Evolutionary conservation across 2,329 filamentous ascomycete species (phyloP).

Genomic region (Pestalotiopsis sp.): DNA sequence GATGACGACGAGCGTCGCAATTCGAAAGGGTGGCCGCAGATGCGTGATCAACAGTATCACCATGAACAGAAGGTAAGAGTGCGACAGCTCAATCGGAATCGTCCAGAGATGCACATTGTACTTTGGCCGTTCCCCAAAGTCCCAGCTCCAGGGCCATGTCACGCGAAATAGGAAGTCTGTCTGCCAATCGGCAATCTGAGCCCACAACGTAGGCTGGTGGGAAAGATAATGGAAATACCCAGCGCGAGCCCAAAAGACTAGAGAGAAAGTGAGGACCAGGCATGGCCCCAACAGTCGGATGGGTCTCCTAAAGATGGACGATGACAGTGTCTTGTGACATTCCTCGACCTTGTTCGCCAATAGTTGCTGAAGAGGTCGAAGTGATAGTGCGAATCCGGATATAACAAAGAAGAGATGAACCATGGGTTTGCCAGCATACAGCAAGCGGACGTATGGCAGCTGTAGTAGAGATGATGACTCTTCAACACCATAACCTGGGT

Average conservation of each 20-base stretch:
- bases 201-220: conserved; percentile 9
- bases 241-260: background rate
- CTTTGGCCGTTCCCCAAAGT: conserved; percentile 15
- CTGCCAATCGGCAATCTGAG: conserved; percentile 25
- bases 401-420: conserved; percentile 57
- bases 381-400: conserved; percentile 50
- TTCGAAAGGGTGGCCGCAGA: conserved; percentile 34
- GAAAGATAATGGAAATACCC: conserved; percentile 30
- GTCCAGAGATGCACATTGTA: conserved; percentile 53
- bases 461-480: conserved; percentile 39
- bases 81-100: conserved; percentile 49
- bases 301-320: conserved; percentile 49
- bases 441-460: conserved; percentile 32
- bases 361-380: conserved; percentile 45
- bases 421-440: conserved; percentile 25
- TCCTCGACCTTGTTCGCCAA: conserved; percentile 39
- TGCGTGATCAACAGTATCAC: conserved; percentile 38
- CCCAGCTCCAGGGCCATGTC: conserved; percentile 26
- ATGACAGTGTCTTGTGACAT: conserved; percentile 43
- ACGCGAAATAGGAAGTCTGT: conserved; percentile 25
- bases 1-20: conserved; percentile 31
- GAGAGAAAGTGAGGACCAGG: conserved; percentile 24
- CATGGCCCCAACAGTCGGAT: conserved; percentile 50
- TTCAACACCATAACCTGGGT: conserved; percentile 37
- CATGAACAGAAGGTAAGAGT: conserved; percentile 48